Base-by-base conservation (phyloP, 129 eudicot genomes). In the Flaveria robusta region DNA sequence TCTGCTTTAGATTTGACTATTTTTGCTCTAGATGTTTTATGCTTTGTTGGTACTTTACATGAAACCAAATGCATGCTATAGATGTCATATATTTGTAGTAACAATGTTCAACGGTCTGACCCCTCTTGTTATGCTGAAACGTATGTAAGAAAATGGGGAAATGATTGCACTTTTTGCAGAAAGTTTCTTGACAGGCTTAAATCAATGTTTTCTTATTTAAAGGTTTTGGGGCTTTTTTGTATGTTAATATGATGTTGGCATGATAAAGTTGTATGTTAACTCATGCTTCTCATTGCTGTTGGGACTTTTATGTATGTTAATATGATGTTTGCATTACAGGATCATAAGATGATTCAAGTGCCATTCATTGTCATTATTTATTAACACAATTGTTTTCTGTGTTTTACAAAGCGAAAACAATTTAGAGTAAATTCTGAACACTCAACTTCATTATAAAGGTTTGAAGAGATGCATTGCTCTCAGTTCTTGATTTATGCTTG, bases 1-100 rank as follows among this genome's bases (percentile, higher is more conserved):
- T 16, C 20, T 43, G 69, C 68, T 74, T 80, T 80, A 63, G 54
- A 43, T 80, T 74, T 52, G 52, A 74, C 64, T 79, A 58, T 63
- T 19, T 79, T 22, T 20, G 72, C 73, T 71, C 47, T 72, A 72
- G 67, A 72, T 66, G 63, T 73, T 42, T 72, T 34, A 45, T 70
- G 43, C 18, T 45, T 62, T 15, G 56, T 60, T 77, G 19, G 42
- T 56, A 47, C 27, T 78, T 62, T 80, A 55, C 68, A 54, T 66
- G 68, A 72, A n/a, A 66, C 51, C 66, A 60, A 63, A 66, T 66
- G 64, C 24, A 80, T 66, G 70, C 29, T 58, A 11, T 23, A 27
- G 56, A 55, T 54, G 46, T n/a, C 68, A n/a, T 23, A 0, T 67
- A 23, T 41, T 55, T 37, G 47, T 65, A 77, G 11, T 42, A 7